Base-by-base conservation (phyloP, 176 grass and related monocot genomes). In the Alopecurus myosuroides region DNA sequence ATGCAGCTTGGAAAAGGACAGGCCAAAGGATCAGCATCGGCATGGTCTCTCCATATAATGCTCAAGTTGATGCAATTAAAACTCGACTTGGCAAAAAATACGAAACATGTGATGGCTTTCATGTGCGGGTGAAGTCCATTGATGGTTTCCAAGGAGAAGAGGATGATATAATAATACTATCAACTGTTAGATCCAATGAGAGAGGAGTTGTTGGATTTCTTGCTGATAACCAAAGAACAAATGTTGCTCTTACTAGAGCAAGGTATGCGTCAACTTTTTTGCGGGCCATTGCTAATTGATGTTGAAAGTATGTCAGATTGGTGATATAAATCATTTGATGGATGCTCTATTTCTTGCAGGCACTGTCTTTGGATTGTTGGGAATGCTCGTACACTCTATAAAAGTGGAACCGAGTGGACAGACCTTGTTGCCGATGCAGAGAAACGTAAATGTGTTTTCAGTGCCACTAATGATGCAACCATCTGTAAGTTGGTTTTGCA, bases 351-450 rank as follows among this genome's bases (percentile, higher is more conserved):
- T 49, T 82, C 7, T 51, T 97, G 30, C 74, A 97, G 94, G 78
- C 92, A 97, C 69, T 94, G 88, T 76, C 86, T 97, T 49, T 97
- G 92, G 94, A 90, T 97, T 53, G 73, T 94, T 28, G 94, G 92
- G 42, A 94, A 92, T 89, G 81, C 85, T 48, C 68, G 42, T 65
- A 92, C 94, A 12, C 70, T 97, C 11, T 67, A 4, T 12, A 29
- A 64, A 78, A 91, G 94, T 75, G 86, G 69, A 15, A 87, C 94
- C 0, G 52, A 94, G 89, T 97, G 94, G 94, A 68, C 35, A 56
- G 80, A 88, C 1, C 74, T 97, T 20, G 53, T 94, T 77, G 58
- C 19, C 51, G 85, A 94, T 77, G 91, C 91, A 1, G 20, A 86
- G 74, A 61, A 44, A 13, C 84, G 85, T 5, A 85, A 85, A 64